Conservation (phyloP, 2,329 filamentous ascomycete genomes). For the Geoglossum cookeanum region DNA sequence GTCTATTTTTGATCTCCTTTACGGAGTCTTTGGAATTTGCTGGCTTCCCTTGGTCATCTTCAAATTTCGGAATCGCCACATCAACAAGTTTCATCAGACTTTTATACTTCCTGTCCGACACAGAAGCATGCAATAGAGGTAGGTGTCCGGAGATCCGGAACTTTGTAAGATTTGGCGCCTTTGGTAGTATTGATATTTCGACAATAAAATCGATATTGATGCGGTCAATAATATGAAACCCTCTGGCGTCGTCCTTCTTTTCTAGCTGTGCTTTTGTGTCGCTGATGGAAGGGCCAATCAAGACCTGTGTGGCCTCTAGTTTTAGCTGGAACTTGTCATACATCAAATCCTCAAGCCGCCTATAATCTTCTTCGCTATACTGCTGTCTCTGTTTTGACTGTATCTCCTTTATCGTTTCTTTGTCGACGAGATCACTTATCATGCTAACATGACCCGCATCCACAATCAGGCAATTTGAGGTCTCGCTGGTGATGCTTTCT, state of each 20-base stretch:
- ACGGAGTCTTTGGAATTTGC: neutral
- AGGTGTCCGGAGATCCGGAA: slow-evolving; percentile 81
- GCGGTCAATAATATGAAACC: slow-evolving; percentile 79
- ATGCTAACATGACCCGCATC: slow-evolving; percentile 94
- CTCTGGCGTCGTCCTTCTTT: slow-evolving; percentile 44
- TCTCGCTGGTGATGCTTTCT: slow-evolving; percentile 67
- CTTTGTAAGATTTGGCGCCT: slow-evolving; percentile 80
- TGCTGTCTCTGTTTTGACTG: slow-evolving; percentile 76
- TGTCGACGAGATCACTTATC: slow-evolving; percentile 82
- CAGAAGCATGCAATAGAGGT: slow-evolving; percentile 74
- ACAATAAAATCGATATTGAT: slow-evolving; percentile 96
- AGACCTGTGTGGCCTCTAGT: slow-evolving; percentile 79
- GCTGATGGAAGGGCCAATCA: slow-evolving; percentile 86
- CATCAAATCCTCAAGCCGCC: slow-evolving; percentile 76
- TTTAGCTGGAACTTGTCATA: slow-evolving; percentile 95
- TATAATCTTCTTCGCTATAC: slow-evolving; percentile 78
- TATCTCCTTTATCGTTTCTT: slow-evolving; percentile 72
- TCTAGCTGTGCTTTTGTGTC: slow-evolving; percentile 70
- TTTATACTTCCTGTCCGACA: slow-evolving; percentile 95
- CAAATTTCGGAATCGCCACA: slow-evolving; percentile 76
- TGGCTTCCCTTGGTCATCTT: slow-evolving; percentile 25
- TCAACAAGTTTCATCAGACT: slow-evolving; percentile 91
- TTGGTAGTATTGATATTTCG: slow-evolving; percentile 93
- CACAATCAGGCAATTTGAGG: slow-evolving; percentile 75
- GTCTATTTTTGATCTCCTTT: slow-evolving; percentile 20